Evolutionary conservation across 148 eudicot species (phyloP).

Genomic region (Silene uniflora): DNA sequence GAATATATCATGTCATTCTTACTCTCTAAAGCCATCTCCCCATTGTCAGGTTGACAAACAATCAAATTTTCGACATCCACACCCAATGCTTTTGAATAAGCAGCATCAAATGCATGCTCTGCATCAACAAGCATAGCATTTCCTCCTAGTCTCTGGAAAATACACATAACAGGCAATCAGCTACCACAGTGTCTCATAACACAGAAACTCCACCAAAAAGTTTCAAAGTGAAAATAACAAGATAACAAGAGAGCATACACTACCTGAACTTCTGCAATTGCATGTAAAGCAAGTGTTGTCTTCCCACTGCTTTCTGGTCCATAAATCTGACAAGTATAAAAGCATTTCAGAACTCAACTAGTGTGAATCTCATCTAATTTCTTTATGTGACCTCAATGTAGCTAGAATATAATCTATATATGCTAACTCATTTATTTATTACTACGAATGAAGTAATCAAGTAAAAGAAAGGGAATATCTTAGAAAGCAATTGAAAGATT

Average conservation of each 20-base stretch:
- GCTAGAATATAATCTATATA: background rate
- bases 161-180: conserved; percentile 11
- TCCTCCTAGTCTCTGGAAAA: conserved; percentile 75
- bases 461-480: background rate
- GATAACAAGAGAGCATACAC: conserved; percentile 16
- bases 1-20: conserved; percentile 29
- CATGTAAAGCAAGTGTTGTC: conserved; percentile 94
- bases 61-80: conserved; percentile 94
- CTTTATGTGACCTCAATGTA: background rate
- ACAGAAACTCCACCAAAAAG: background rate
- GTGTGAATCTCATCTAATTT: background rate
- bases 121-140: conserved; percentile 99
- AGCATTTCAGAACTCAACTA: background rate
- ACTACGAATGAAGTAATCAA: background rate
- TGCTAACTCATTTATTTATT: background rate
- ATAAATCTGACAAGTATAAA: conserved; percentile 48
- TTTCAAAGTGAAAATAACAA: background rate
- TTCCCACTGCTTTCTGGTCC: conserved; percentile 99
- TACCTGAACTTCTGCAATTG: conserved; percentile 98
- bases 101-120: conserved; percentile 97
- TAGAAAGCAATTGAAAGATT: background rate
- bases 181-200: conserved; percentile 7
- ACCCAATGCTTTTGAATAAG: conserved; percentile 87
- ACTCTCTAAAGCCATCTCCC: conserved; percentile 99
- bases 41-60: conserved; percentile 97